Base-by-base conservation (phyloP, 345 rosid genomes). In the Erucastrum elatum region DNA sequence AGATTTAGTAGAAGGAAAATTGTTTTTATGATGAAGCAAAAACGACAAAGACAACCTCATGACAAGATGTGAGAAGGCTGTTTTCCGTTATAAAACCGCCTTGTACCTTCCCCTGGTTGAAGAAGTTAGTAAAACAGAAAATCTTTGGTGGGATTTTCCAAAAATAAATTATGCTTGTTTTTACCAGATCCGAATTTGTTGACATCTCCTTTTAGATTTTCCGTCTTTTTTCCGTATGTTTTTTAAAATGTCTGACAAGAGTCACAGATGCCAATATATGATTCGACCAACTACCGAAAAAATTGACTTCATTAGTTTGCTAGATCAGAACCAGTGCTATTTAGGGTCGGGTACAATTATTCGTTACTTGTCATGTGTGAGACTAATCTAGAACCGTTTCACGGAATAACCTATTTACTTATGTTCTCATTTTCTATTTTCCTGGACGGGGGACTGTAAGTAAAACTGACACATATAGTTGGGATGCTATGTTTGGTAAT, bases 1-100 rank as follows among this genome's bases (percentile, higher is more conserved):
- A 16, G 33, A 46, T 25, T 51, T 21, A n/a, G 58, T 4, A 25
- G 49, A 13, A 53, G 64, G 15, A 13, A 2, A 64, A 0, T 53
- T 65, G 29, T 35, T 53, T n/a, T 15, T 66, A 56, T 29, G 71
- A 66, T 75, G 66, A 27, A 66, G 35, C 51, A 31, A 33, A 3
- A 74, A 64, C 29, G 72, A 75, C 39, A 15, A 75, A 56, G 66
- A 66, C 58, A 75, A 75, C 66, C 56, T 56, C 41, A 37, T 10
- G 3, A 55, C 41, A 35, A 37, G 44, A 66, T 56, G 72, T 56
- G 66, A 39, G 9, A 39, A 66, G 26, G 39, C 13, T 64, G 26
- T 49, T 12, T 64, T 49, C 35, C 10, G 72, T 75, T 37, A 37
- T 37, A 15, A 33, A 73, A 62, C 39, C 4, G 13, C 51, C 51